Evolutionary conservation across 495 filamentous ascomycete species (phyloP).

Genomic region (Astrothelium macrocarpum): DNA sequence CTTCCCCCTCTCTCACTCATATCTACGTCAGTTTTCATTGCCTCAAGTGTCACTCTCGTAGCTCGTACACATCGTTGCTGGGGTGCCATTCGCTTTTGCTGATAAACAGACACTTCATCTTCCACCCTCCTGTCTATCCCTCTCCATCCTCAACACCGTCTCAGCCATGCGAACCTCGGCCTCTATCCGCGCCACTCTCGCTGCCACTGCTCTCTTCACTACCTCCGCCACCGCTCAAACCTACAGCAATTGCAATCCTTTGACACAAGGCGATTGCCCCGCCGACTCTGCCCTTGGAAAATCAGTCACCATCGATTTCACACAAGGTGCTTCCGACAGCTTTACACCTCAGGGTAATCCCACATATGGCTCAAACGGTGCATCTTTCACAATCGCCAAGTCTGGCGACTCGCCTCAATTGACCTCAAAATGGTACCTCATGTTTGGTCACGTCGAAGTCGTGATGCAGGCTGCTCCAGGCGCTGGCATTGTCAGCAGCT

Average conservation of each 20-base stretch:
- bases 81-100: slow-evolving; percentile 4
- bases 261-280: slow-evolving; percentile 50
- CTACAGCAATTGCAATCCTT: slow-evolving; percentile 56
- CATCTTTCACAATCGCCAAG: slow-evolving; percentile 62
- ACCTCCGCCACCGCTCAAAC: slow-evolving; percentile 46
- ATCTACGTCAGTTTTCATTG: not conserved
- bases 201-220: slow-evolving; percentile 19
- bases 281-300: slow-evolving; percentile 53
- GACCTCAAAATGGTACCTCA: slow-evolving; percentile 63
- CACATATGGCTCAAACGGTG: slow-evolving; percentile 46
- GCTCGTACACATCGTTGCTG: not conserved
- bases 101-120: slow-evolving; percentile 9
- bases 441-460: slow-evolving; percentile 65
- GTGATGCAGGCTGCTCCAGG: slow-evolving; percentile 64
- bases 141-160: slow-evolving; percentile 2
- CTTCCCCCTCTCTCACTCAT: slow-evolving; percentile 4
- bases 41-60: not conserved
- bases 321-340: slow-evolving; percentile 50
- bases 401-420: slow-evolving; percentile 66
- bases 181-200: slow-evolving; percentile 9
- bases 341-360: slow-evolving; percentile 47
- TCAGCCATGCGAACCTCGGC: slow-evolving; percentile 17
- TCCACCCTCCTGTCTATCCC: slow-evolving; percentile 6
- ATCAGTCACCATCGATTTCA: slow-evolving; percentile 56
- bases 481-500: slow-evolving; percentile 68